These are phyloP conservation scores for Monotropa hypopitys DNA, from an alignment of 179 eudicot genomes.

Conservation along the genomic window DNA sequence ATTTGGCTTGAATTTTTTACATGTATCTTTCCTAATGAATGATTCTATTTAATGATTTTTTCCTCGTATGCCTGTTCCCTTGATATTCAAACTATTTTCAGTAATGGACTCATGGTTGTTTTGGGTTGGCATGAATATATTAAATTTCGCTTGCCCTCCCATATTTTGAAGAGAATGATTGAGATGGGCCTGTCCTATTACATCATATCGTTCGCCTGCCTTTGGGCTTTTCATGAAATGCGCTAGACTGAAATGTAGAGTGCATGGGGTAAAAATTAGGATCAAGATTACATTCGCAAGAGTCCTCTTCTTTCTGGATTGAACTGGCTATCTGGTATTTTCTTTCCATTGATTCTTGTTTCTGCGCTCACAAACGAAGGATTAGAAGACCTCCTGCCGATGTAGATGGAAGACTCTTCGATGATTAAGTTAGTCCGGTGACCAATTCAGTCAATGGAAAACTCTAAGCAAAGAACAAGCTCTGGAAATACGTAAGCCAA, in stretches of 20 bases:
- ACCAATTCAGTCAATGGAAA: too few species aligned
- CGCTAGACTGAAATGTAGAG: background rate
- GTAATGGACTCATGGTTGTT: background rate
- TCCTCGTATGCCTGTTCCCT: background rate
- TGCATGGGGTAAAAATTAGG: too few species aligned
- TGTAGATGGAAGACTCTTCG: too few species aligned
- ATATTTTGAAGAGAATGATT: background rate
- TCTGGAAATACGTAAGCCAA: too few species aligned
- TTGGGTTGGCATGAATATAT: background rate
- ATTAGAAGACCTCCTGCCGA: too few species aligned
- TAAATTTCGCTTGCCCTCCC: background rate
- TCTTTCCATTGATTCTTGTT: too few species aligned
- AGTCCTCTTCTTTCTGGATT: too few species aligned
- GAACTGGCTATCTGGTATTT: too few species aligned
- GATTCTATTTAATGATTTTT: background rate
- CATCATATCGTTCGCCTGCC: background rate
- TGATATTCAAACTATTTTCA: background rate
- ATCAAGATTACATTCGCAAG: too few species aligned
- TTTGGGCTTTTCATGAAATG: background rate
- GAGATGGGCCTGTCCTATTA: background rate
- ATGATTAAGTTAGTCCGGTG: too few species aligned
- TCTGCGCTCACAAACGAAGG: too few species aligned
- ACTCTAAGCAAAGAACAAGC: too few species aligned
- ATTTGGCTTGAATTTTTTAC: background rate
- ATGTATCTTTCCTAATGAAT: background rate